Base-by-base conservation (phyloP, 2,329 filamentous ascomycete genomes). In the Hirsutella rhossiliensis region DNA sequence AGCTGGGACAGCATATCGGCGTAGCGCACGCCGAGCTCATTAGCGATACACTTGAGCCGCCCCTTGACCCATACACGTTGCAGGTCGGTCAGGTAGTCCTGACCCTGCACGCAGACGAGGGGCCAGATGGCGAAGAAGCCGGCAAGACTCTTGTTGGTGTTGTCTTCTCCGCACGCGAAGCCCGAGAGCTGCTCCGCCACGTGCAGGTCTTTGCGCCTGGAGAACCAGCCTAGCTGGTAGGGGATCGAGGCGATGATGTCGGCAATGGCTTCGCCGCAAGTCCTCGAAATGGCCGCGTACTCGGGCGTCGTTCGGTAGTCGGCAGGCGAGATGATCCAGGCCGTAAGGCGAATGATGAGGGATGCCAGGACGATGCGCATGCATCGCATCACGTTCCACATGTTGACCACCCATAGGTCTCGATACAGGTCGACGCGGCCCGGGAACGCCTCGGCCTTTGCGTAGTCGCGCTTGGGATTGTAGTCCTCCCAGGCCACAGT, bases 281-380 rank as follows among this genome's bases (percentile, higher is more conserved):
- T 64, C 38, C 69, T 59, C 13, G 70, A 66, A 4, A 72, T 70
- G 1, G 69, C 67, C 8, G 73, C 74, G 48, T 80, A 80, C 56
- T 79, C 74, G 11, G 74, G 68, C 12, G 75, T 80, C 1, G 75
- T 79, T 36, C 76, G 66, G 53, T 80, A 80, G 55, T 81, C 76
- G 13, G 75, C 67, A 0, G 77, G 76, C 15, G 68, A 64, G 57
- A 73, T 75, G 31, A 75, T 62, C 75, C 76, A 80, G 2, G 77
- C 76, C 11, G 72, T 70, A 49, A 73, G 76, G 6, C 77, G 72
- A 9, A 80, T 70, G 18, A 72, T 67, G 9, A 75, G 58, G 11
- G 73, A 69, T 4, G 71, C 67, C 19, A 79, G 62, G 40, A 75
- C 67, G 31, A 80, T 62, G 2, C 77, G 65, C 12, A 70, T 66